Percentiles rank a stretch among this genome's conserved stretches.
These are phyloP conservation scores for Asterionellopsis glacialis DNA, from an alignment of 108 stramenopile genomes.

Conservation along the genomic window DNA sequence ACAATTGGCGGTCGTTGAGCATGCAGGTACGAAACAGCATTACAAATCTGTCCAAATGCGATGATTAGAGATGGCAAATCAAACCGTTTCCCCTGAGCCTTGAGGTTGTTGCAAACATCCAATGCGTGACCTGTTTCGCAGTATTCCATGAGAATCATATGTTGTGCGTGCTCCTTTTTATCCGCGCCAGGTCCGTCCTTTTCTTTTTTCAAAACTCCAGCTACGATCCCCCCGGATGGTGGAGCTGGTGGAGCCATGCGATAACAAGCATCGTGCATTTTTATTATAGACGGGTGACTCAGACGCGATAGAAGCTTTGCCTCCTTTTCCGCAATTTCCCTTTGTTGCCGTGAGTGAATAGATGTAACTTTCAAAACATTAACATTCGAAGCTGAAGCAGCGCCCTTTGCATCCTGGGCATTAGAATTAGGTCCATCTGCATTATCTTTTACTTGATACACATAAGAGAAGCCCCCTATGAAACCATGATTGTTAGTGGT, in stretches of 20 bases:
- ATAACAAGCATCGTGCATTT: slow-evolving; percentile 63
- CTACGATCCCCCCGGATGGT: background rate
- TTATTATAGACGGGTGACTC: slow-evolving; percentile 65
- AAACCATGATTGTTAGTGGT: background rate
- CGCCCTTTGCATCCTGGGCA: background rate
- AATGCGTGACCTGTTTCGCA: slow-evolving; percentile 90
- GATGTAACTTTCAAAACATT: slow-evolving; percentile 83
- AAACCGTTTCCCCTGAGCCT: slow-evolving; percentile 36
- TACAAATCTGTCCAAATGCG: slow-evolving; percentile 83
- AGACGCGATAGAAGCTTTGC: slow-evolving; percentile 63
- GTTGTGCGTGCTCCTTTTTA: slow-evolving; percentile 55
- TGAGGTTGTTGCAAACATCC: slow-evolving; percentile 68
- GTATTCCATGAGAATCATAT: slow-evolving; percentile 91
- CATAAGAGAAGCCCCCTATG: slow-evolving; percentile 89
- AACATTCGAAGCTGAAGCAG: slow-evolving; percentile 4
- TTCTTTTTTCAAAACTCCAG: slow-evolving; percentile 4
- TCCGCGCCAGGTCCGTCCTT: slow-evolving; percentile 8
- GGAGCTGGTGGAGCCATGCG: slow-evolving; percentile 13
- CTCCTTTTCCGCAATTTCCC: slow-evolving; percentile 86
- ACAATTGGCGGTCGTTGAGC: slow-evolving; percentile 87
- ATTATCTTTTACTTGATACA: slow-evolving; percentile 74
- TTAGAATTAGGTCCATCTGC: background rate
- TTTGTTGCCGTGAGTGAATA: slow-evolving; percentile 60
- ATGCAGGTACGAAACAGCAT: slow-evolving; percentile 83
- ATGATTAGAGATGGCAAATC: slow-evolving; percentile 75